Base-by-base conservation (phyloP, 1,284 basidiomycete genomes). In the Peniophora sp. region DNA sequence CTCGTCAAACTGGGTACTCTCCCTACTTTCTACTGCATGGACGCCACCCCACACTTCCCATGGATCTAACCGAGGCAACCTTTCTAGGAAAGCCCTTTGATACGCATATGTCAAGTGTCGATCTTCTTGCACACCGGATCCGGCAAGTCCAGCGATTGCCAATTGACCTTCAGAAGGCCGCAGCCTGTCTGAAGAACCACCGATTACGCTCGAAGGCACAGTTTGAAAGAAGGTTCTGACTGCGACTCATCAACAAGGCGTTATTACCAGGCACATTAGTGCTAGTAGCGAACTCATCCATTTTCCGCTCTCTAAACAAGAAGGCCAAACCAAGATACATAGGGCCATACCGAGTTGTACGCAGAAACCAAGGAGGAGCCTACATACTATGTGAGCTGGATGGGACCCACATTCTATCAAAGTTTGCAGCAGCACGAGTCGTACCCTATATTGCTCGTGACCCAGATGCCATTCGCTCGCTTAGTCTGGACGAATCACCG, bases 51-150 rank as follows among this genome's bases (percentile, higher is more conserved):
- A 37, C 64, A 0, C 52, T 68, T 0, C 67, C 61, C 0, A 58
- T 68, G 18, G 63, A 68, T 44, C 34, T 68, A 1, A 32, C 54
- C 9, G 59, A 69, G 54, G 60, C 62, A 1, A 65, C 63, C 0
- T 68, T 62, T 45, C 46, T 68, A 20, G 55, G 58, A 0, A 34
- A 55, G 24, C 50, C 44, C 17, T 53, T 53, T 43, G 20, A 47
- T 11, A 6, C 24, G 17, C 37, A 22, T 3, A 47, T 62, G 32
- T 49, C 36, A 17, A 50, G 47, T 2, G 23, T 12, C 12, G 56
- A 59, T 6, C 50, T 61, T 3, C 39, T 61, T 1, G 50, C 50
- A 1, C 17, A 55, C 24, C 9, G 56, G 2, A 53, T 60, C 14
- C 48, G 47, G 51, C 61, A 54, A 39, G 49, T 54, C 0, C 44